Evolutionary conservation across 768 basidiomycete genomes (phyloP).

Genomic region (Lactifluus echinatus): DNA sequence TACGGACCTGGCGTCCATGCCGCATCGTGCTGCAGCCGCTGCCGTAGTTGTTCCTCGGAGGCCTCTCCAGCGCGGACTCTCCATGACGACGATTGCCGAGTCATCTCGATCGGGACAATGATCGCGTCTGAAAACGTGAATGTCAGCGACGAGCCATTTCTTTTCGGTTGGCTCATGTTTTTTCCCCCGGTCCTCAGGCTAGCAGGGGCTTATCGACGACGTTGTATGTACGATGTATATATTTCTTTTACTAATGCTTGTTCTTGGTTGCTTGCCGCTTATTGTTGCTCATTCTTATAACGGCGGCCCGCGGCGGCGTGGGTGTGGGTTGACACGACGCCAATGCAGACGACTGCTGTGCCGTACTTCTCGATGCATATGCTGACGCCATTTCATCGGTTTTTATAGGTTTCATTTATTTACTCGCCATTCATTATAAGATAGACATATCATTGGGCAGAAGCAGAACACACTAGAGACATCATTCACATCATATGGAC

Average conservation of each 20-base stretch:
- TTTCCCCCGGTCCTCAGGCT: no score
- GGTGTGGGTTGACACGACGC: no score
- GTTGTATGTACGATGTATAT: no score
- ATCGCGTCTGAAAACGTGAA: no score
- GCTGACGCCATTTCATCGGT: no score
- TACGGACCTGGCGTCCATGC: slow-evolving; percentile 19
- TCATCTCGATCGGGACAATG: neutral
- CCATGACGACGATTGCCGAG: neutral
- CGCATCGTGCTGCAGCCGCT: neutral
- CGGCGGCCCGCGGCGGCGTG: no score
- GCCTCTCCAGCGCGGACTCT: neutral
- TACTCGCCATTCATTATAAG: neutral
- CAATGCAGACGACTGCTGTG: no score
- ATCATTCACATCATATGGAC: neutral
- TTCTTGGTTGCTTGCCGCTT: neutral
- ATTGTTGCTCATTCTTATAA: no score
- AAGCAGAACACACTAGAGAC: neutral
- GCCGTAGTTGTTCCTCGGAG: neutral
- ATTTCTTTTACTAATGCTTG: neutral
- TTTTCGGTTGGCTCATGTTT: no score
- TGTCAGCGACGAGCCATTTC: no score
- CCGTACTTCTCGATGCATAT: no score
- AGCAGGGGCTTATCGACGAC: no score
- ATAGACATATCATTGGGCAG: neutral
- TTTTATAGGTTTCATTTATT: neutral